These are phyloP conservation scores for Cyclaneusma minus DNA, from an alignment of 2,329 filamentous ascomycete species.

Conservation along the genomic window DNA sequence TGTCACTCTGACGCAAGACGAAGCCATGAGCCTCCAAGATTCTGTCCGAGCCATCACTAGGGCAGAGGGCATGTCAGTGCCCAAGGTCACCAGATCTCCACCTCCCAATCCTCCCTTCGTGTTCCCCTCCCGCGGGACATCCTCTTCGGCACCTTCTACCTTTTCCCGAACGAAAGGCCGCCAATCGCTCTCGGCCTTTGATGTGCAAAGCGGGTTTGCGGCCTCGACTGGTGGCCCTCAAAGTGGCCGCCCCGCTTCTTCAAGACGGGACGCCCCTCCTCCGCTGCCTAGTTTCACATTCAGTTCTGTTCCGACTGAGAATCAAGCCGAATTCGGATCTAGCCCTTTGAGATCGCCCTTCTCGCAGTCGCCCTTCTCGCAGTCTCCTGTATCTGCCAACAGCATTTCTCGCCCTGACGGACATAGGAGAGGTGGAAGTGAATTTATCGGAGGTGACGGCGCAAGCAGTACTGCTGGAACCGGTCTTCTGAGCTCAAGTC, in stretches of 20 bases:
- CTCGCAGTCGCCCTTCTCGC: constrained; percentile 26
- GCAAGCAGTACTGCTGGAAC: constrained; percentile 27
- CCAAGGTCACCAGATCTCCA: no score
- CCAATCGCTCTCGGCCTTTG: constrained; percentile 30
- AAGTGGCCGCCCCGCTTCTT: no score
- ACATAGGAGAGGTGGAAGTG: constrained; percentile 66
- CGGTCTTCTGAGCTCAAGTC: constrained; percentile 4
- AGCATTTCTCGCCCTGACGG: constrained; percentile 39
- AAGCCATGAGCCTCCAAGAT: no score
- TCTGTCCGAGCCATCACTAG: no score
- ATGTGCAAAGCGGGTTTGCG: constrained; percentile 7
- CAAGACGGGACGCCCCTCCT: constrained; percentile 10
- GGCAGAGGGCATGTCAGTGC: no score
- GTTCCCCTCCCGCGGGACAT: constrained; percentile 37
- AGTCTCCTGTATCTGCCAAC: constrained; percentile 24
- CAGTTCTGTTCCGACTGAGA: constrained; percentile 14
- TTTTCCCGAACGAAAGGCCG: constrained; percentile 32
- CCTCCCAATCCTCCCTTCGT: constrained; percentile 49
- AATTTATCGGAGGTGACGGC: constrained; percentile 66
- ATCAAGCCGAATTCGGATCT: constrained; percentile 17
- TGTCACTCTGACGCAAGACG: no score
- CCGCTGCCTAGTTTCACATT: constrained; percentile 18
- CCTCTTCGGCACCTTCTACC: constrained; percentile 30
- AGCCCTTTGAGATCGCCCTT: constrained; percentile 35
- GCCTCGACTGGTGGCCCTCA: constrained; percentile 7